Conservation (phyloP, 805 yeast species). For the Ogataea corticis region DNA sequence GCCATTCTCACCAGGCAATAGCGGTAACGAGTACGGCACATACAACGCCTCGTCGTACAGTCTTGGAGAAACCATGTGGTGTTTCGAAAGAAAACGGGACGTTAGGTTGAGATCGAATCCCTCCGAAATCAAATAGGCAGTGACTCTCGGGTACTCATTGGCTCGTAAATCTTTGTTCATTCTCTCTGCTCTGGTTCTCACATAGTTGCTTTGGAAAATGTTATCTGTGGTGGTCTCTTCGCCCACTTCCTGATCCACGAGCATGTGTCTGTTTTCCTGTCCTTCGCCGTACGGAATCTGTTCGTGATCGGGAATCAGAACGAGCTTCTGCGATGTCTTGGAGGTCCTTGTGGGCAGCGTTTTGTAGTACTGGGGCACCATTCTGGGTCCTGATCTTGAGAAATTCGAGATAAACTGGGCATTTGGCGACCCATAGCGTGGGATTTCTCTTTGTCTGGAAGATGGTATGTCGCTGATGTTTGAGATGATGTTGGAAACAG, state of each 20-base stretch:
- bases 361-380: constrained; percentile 50
- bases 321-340: constrained; percentile 82
- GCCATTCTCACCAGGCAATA: constrained; percentile 81
- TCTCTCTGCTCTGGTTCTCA: constrained; percentile 48
- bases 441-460: constrained; percentile 45
- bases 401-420: constrained; percentile 16
- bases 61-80: constrained; percentile 85
- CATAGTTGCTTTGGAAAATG: constrained; percentile 33
- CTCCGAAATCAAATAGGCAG: constrained; percentile 90
- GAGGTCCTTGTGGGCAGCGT: constrained; percentile 74
- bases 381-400: constrained; percentile 24
- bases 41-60: constrained; percentile 91
- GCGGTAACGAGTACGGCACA: constrained; percentile 84
- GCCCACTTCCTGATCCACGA: constrained; percentile 14
- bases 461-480: constrained; percentile 88
- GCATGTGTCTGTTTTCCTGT: constrained; percentile 7
- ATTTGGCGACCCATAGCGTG: constrained; percentile 20
- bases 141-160: constrained; percentile 74
- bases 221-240: constrained; percentile 36
- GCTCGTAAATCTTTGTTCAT: constrained; percentile 60
- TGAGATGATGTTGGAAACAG: constrained; percentile 76
- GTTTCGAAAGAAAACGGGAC: constrained; percentile 59
- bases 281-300: constrained; percentile 13
- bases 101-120: constrained; percentile 68
- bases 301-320: constrained; percentile 72